Percentiles rank a stretch among this genome's conserved stretches.
phyloP scores from a whole-genome alignment of 2,329 filamentous ascomycete species.

The Neonectria magnoliae region DNA sequence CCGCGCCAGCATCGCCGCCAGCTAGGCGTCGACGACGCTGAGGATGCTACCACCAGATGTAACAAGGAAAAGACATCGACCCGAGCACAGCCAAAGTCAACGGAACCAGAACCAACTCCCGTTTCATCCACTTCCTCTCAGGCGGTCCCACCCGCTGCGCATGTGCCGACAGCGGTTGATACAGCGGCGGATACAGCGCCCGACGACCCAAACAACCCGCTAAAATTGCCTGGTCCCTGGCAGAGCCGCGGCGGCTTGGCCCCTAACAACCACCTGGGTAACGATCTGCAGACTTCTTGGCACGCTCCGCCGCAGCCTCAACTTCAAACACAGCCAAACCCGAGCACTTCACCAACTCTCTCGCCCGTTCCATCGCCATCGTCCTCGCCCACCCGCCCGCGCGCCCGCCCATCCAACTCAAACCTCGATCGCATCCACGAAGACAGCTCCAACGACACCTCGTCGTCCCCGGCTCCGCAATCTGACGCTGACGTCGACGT shows the following conservation, averaged over 20 bases:
- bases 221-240: slow-evolving; percentile 32
- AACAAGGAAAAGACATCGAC: background rate
- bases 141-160: slow-evolving; percentile 36
- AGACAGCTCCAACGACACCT: slow-evolving; percentile 27
- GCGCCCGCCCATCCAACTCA: slow-evolving; percentile 34
- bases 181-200: slow-evolving; percentile 25
- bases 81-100: background rate
- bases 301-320: slow-evolving; percentile 25
- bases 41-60: background rate
- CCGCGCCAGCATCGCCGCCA: background rate
- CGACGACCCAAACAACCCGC: slow-evolving; percentile 34
- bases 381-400: slow-evolving; percentile 33
- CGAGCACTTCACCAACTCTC: slow-evolving; percentile 32
- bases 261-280: slow-evolving; percentile 37
- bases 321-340: slow-evolving; percentile 34
- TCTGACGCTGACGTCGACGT: slow-evolving; percentile 33
- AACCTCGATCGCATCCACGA: slow-evolving; percentile 43
- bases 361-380: slow-evolving; percentile 32
- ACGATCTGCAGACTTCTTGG: slow-evolving; percentile 34
- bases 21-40: background rate
- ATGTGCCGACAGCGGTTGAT: slow-evolving; percentile 26
- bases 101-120: slow-evolving; percentile 8
- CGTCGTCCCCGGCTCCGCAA: slow-evolving; percentile 26
- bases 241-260: slow-evolving; percentile 36
- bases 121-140: slow-evolving; percentile 11